Evolutionary conservation across 768 basidiomycete species (phyloP).

Genomic region (Cubamyces lactineus): DNA sequence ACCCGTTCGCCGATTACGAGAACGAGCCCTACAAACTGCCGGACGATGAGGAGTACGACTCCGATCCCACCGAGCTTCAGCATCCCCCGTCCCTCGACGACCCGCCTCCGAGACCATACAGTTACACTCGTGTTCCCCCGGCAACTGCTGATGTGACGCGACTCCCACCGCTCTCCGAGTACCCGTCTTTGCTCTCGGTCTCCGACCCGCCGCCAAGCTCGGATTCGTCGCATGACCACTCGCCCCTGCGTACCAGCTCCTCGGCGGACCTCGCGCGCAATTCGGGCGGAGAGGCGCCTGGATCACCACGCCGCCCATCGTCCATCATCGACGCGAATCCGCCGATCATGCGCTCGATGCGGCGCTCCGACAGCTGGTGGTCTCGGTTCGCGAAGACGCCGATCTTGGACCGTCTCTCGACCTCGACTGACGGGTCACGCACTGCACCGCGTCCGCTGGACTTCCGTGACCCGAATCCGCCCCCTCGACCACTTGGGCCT

Average conservation of each 20-base stretch:
- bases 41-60: slow-evolving; percentile 28
- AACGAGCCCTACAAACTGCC: slow-evolving; percentile 29
- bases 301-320: slow-evolving; percentile 38
- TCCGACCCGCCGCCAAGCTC: slow-evolving; percentile 26
- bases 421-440: slow-evolving; percentile 41
- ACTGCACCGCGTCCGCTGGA: slow-evolving; percentile 40
- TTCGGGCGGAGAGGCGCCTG: slow-evolving; percentile 30
- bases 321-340: slow-evolving; percentile 48
- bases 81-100: slow-evolving; percentile 26
- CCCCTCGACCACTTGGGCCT: slow-evolving; percentile 60
- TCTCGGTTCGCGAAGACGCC: slow-evolving; percentile 67
- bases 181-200: slow-evolving; percentile 26
- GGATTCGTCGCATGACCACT: slow-evolving; percentile 25
- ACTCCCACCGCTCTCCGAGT: slow-evolving; percentile 32
- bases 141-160: slow-evolving; percentile 27
- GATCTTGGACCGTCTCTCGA: slow-evolving; percentile 60
- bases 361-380: slow-evolving; percentile 81
- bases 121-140: slow-evolving; percentile 20
- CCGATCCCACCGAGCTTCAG: slow-evolving; percentile 24
- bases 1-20: slow-evolving; percentile 35
- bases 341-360: slow-evolving; percentile 50
- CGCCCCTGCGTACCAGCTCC: too few relatives aligned
- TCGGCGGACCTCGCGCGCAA: too few relatives aligned
- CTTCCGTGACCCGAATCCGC: slow-evolving; percentile 81
- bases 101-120: slow-evolving; percentile 31